A percentile compares a stretch with the other conserved stretches of the same genome.
These are phyloP conservation scores for Ceratobasidium papillatum DNA, from an alignment of 1,284 basidiomycete genomes.

Conservation along the genomic window DNA sequence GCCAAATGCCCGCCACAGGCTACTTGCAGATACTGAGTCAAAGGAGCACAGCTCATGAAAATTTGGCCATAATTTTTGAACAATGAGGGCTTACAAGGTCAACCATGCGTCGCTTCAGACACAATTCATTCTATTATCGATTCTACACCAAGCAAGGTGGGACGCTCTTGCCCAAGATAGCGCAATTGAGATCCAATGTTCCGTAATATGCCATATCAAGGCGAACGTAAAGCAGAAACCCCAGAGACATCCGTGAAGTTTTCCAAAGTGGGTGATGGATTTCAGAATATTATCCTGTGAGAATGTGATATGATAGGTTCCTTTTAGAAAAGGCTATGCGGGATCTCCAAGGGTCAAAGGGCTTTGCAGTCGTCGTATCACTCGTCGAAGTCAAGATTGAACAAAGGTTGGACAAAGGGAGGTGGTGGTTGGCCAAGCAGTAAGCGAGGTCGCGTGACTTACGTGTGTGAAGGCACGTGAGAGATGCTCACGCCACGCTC, in stretches of 20 bases:
- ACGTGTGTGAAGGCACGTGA: neutral
- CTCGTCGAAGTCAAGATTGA: conserved; percentile 19
- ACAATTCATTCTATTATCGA: neutral
- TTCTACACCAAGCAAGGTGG: neutral
- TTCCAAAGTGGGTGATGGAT: neutral
- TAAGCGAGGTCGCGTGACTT: neutral
- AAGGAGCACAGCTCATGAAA: conserved; percentile 19
- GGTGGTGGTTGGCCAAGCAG: neutral
- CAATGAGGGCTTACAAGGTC: conserved; percentile 3
- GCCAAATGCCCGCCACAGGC: neutral
- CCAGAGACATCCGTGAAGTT: conserved; percentile 4
- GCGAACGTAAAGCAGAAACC: neutral
- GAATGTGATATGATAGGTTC: conserved; percentile 3
- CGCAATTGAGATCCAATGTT: neutral
- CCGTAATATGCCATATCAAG: neutral
- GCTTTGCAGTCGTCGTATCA: neutral
- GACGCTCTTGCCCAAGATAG: neutral
- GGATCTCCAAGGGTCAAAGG: neutral
- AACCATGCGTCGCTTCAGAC: neutral
- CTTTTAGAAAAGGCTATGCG: conserved; percentile 14
- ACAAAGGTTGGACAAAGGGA: conserved; percentile 31
- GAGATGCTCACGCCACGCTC: neutral
- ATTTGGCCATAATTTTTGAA: neutral
- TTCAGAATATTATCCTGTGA: neutral
- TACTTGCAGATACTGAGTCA: neutral